phyloP scores from a whole-genome alignment of 1,284 basidiomycete species.

The Porogramme epimiltina region DNA sequence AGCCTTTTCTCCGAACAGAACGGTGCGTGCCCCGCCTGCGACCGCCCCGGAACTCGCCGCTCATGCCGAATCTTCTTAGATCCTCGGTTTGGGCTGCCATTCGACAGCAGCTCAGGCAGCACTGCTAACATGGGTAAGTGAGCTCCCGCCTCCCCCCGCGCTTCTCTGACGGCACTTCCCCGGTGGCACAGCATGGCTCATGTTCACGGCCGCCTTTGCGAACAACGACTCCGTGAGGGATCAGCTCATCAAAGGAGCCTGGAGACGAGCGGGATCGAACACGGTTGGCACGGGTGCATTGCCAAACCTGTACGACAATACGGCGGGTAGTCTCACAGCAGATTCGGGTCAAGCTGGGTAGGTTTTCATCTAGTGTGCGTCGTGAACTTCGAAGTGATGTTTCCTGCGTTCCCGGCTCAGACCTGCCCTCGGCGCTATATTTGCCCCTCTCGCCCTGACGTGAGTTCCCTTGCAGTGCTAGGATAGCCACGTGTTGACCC shows the following conservation, averaged over 20 bases:
- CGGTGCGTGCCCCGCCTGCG: neutral
- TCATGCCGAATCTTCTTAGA: neutral
- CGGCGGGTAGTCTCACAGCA: conserved; percentile 6
- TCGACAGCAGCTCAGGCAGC: conserved; percentile 11
- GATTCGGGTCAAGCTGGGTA: conserved; percentile 20
- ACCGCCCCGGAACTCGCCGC: too few relatives aligned
- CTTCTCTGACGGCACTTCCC: neutral
- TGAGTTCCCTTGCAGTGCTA: conserved; percentile 6
- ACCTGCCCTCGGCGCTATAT: conserved; percentile 25
- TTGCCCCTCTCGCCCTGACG: conserved; percentile 24
- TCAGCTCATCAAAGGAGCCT: conserved; percentile 22
- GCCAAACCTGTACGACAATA: conserved; percentile 20
- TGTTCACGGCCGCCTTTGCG: conserved; percentile 26
- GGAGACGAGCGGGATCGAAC: conserved; percentile 24
- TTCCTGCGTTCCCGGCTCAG: conserved; percentile 4
- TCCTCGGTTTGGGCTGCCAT: conserved; percentile 16
- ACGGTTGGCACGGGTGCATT: conserved; percentile 15
- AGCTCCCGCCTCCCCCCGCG: neutral
- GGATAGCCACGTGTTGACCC: too few relatives aligned
- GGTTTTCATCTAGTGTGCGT: neutral
- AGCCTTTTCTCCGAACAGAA: neutral
- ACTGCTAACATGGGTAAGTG: conserved; percentile 12
- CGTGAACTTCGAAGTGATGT: neutral
- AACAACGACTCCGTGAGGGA: conserved; percentile 21
- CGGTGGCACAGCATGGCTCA: conserved; percentile 23